Evolutionary conservation across 2,329 filamentous ascomycete genomes (phyloP).

Genomic region (Aspergillus ochraceoroseus): DNA sequence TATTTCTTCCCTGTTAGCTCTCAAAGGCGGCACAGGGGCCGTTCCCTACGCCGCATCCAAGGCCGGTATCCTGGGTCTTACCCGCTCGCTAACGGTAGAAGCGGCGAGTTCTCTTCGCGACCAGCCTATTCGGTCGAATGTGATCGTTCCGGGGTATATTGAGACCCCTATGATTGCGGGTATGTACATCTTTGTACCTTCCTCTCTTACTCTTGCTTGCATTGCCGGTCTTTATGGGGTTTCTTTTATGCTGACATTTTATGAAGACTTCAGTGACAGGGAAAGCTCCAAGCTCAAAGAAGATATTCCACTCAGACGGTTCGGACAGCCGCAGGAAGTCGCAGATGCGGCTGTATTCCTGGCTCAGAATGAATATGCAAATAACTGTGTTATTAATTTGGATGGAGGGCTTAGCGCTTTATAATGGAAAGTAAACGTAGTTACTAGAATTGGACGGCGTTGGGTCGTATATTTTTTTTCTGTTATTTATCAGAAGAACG

Average conservation of each 20-base stretch:
- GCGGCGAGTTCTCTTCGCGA: conserved; percentile 51
- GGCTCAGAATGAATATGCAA: conserved; percentile 71
- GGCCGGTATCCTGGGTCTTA: conserved; percentile 66
- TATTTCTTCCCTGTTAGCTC: conserved; percentile 68
- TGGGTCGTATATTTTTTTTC: too few species aligned
- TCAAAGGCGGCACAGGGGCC: conserved; percentile 64
- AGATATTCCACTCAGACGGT: conserved; percentile 60
- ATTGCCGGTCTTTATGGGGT: background rate
- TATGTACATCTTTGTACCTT: conserved; percentile 41
- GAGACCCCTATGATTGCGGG: conserved; percentile 72
- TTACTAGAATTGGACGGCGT: too few species aligned
- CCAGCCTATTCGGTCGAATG: conserved; percentile 68
- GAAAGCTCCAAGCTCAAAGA: conserved; percentile 32
- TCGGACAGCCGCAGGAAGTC: conserved; percentile 66
- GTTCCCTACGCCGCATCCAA: conserved; percentile 74
- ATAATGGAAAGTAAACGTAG: conserved; percentile 17
- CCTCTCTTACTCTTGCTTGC: background rate
- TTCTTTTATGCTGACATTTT: background rate
- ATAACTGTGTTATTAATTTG: conserved; percentile 79
- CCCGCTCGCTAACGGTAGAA: conserved; percentile 35
- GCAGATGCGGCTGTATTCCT: conserved; percentile 79
- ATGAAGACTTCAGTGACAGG: conserved; percentile 41
- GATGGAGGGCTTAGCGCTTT: conserved; percentile 77
- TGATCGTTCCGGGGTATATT: conserved; percentile 77
- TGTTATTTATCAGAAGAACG: too few species aligned